Conservation (phyloP, 2,329 filamentous ascomycete genomes). For the Venturia effusa region DNA sequence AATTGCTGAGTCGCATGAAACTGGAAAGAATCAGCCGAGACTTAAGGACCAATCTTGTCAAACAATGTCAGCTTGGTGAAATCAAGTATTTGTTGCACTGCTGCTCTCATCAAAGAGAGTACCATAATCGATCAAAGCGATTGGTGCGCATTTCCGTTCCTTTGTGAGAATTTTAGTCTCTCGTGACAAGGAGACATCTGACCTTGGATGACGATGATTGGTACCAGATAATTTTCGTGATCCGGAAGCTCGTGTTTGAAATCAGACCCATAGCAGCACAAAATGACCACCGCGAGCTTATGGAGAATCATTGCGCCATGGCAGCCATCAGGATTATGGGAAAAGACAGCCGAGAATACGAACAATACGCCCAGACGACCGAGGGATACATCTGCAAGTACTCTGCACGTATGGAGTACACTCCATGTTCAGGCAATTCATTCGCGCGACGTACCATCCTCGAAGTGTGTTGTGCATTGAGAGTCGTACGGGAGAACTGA, state of each 20-base stretch:
- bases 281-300: background rate
- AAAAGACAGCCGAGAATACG: too few relatives aligned
- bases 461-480: too few relatives aligned
- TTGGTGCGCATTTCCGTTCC: background rate
- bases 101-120: background rate
- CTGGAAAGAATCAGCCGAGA: too few relatives aligned
- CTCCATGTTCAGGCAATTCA: too few relatives aligned
- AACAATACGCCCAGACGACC: too few relatives aligned
- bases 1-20: too few relatives aligned
- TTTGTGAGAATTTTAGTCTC: background rate
- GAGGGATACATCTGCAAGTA: too few relatives aligned
- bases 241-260: background rate
- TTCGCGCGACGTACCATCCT: too few relatives aligned
- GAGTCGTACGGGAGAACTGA: too few relatives aligned
- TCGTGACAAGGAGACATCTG: background rate
- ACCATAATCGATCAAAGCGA: background rate
- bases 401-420: too few relatives aligned
- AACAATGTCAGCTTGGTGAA: background rate
- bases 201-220: background rate
- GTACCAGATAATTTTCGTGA: too few relatives aligned
- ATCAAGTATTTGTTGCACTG: background rate
- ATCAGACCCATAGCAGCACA: background rate
- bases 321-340: too few relatives aligned
- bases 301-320: background rate
- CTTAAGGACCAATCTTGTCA: background rate